These are phyloP conservation scores for Jamesozyma hellenica DNA, from an alignment of 805 yeast species.

Conservation along the genomic window DNA sequence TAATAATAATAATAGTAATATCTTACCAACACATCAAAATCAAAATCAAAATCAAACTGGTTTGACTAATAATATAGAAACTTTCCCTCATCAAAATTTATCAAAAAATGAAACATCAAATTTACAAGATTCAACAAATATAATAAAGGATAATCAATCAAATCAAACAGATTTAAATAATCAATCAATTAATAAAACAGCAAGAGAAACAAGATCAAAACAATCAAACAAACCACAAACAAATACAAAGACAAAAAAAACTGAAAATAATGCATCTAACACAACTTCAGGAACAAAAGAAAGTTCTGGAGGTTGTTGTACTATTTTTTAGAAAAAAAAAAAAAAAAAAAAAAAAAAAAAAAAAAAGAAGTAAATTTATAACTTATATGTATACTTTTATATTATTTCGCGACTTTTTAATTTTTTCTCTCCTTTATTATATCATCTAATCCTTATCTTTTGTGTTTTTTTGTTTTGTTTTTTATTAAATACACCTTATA, in stretches of 20 bases:
- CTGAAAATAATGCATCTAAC: neutral
- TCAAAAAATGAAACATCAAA: neutral
- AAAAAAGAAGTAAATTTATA: too few relatives aligned
- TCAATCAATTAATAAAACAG: neutral
- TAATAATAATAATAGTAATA: neutral
- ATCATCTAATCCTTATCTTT: too few relatives aligned
- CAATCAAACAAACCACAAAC: slow-evolving; percentile 1
- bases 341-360: neutral
- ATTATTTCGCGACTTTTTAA: too few relatives aligned
- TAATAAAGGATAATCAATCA: neutral
- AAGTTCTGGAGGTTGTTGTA: slow-evolving; percentile 27
- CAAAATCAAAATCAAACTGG: neutral
- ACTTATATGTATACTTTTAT: too few relatives aligned
- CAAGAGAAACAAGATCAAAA: slow-evolving; percentile 4
- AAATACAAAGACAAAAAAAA: neutral
- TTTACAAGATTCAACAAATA: neutral
- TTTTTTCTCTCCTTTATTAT: too few relatives aligned
- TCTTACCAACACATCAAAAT: neutral
- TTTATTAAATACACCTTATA: too few relatives aligned
- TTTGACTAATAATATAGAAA: neutral
- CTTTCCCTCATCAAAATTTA: neutral
- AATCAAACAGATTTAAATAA: neutral
- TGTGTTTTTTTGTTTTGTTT: too few relatives aligned
- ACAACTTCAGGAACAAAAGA: slow-evolving; percentile 4
- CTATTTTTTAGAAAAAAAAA: slow-evolving; percentile 12